Percentiles rank a stretch among this genome's conserved stretches.
Evolutionary conservation across 495 filamentous ascomycete species (phyloP).

Genomic region (Daldinia vernicosa): DNA sequence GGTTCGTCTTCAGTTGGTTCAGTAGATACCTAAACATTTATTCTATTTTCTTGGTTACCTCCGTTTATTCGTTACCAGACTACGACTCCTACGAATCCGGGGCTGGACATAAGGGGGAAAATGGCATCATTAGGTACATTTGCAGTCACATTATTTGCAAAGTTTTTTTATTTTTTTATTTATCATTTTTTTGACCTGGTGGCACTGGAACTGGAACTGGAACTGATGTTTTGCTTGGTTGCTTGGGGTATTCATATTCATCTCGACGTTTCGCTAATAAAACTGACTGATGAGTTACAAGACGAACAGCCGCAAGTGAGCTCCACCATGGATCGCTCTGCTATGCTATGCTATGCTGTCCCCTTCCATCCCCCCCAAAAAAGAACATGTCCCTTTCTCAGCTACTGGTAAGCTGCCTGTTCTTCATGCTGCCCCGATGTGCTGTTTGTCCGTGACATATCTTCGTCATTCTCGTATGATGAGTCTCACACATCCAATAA

Average conservation of each 20-base stretch:
- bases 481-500: conserved; percentile 30
- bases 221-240: conserved; percentile 13
- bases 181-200: neutral
- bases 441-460: conserved; percentile 40
- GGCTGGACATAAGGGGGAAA: neutral
- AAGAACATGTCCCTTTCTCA: conserved; percentile 15
- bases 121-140: conserved; percentile 25
- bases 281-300: conserved; percentile 38
- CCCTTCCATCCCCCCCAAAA: neutral
- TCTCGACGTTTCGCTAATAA: conserved; percentile 44
- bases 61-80: conserved; percentile 25
- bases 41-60: conserved; percentile 25
- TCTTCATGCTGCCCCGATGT: conserved; percentile 19
- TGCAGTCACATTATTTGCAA: conserved; percentile 28
- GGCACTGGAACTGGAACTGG: too few species aligned
- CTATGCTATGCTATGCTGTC: conserved; percentile 32
- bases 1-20: neutral
- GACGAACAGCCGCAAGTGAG: conserved; percentile 34
- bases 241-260: conserved; percentile 37
- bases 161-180: neutral
- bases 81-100: neutral
- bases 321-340: conserved; percentile 17
- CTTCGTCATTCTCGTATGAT: conserved; percentile 45
- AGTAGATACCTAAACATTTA: neutral
- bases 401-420: conserved; percentile 41